phyloP scores from a whole-genome alignment of 2,329 filamentous ascomycete species.

The Colletotrichum simmondsii region DNA sequence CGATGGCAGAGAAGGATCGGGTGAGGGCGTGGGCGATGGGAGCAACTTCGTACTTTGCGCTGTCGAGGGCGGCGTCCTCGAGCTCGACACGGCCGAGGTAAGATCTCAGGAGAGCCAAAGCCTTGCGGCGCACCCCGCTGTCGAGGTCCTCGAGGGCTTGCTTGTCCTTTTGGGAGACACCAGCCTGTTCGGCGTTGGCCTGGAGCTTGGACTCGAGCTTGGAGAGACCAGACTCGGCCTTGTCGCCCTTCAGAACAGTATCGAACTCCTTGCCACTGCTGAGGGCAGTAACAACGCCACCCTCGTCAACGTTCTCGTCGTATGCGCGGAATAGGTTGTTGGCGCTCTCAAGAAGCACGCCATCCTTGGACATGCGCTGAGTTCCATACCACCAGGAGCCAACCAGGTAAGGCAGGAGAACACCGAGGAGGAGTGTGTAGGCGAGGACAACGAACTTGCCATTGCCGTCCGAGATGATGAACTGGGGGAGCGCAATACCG shows the following conservation, averaged over 20 bases:
- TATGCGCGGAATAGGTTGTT: slow-evolving; percentile 96
- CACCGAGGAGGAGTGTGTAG: slow-evolving; percentile 88
- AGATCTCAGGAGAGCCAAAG: slow-evolving; percentile 91
- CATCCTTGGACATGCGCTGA: slow-evolving; percentile 91
- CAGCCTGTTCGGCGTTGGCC: slow-evolving; percentile 61
- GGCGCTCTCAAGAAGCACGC: slow-evolving; percentile 90
- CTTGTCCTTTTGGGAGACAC: slow-evolving; percentile 79
- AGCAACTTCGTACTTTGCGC: slow-evolving; percentile 89
- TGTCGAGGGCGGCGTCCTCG: slow-evolving; percentile 79
- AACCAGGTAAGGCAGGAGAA: slow-evolving; percentile 91
- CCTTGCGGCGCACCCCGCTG: slow-evolving; percentile 83
- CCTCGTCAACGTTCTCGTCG: slow-evolving; percentile 83
- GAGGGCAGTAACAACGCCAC: slow-evolving; percentile 81
- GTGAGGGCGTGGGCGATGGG: slow-evolving; percentile 88
- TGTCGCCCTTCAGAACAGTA: slow-evolving; percentile 78
- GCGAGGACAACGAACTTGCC: slow-evolving; percentile 94
- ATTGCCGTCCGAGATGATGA: slow-evolving; percentile 92
- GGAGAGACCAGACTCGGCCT: slow-evolving; percentile 81
- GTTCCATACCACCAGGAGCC: slow-evolving; percentile 99
- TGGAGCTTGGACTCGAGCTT: slow-evolving; percentile 86
- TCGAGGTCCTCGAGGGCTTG: slow-evolving; percentile 84
- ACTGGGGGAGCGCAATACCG: slow-evolving; percentile 92
- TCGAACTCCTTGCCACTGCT: slow-evolving; percentile 90
- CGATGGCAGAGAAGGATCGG: slow-evolving; percentile 86
- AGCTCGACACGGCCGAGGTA: slow-evolving; percentile 92